Evolutionary conservation across 208 protist genomes (phyloP).

Genomic region (Trypanosoma grayi): DNA sequence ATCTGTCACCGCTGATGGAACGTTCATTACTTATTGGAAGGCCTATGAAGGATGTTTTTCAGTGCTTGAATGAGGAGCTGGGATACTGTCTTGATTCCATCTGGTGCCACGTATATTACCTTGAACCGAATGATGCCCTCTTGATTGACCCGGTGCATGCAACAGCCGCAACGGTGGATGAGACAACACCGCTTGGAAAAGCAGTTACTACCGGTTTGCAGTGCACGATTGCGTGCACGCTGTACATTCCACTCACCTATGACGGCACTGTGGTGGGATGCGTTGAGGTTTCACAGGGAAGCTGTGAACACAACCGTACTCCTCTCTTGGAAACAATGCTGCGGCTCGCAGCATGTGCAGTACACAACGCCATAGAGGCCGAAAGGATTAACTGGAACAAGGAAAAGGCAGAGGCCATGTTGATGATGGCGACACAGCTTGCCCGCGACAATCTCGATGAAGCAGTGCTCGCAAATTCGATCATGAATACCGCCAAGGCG

Average conservation of each 20-base stretch:
- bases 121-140: slow-evolving; percentile 42
- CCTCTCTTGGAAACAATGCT: slow-evolving; percentile 22
- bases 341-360: slow-evolving; percentile 19
- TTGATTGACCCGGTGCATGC: slow-evolving; percentile 65
- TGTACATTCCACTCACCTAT: slow-evolving; percentile 64
- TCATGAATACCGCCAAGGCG: slow-evolving; percentile 74
- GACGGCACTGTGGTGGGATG: slow-evolving; percentile 48
- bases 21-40: slow-evolving; percentile 31
- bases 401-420: slow-evolving; percentile 76
- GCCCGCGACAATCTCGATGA: slow-evolving; percentile 80
- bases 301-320: neutral
- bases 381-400: slow-evolving; percentile 31
- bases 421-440: slow-evolving; percentile 76
- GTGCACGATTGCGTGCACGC: slow-evolving; percentile 43
- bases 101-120: slow-evolving; percentile 37
- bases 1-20: slow-evolving; percentile 32
- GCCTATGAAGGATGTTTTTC: slow-evolving; percentile 29
- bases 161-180: slow-evolving; percentile 39
- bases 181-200: slow-evolving; percentile 55
- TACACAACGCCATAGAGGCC: slow-evolving; percentile 27
- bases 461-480: slow-evolving; percentile 61
- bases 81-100: slow-evolving; percentile 14
- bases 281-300: slow-evolving; percentile 43
- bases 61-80: slow-evolving; percentile 47
- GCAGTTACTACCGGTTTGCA: slow-evolving; percentile 28